These are phyloP conservation scores for Microsporum audouinii DNA, from an alignment of 2,329 filamentous ascomycete species.

Conservation along the genomic window DNA sequence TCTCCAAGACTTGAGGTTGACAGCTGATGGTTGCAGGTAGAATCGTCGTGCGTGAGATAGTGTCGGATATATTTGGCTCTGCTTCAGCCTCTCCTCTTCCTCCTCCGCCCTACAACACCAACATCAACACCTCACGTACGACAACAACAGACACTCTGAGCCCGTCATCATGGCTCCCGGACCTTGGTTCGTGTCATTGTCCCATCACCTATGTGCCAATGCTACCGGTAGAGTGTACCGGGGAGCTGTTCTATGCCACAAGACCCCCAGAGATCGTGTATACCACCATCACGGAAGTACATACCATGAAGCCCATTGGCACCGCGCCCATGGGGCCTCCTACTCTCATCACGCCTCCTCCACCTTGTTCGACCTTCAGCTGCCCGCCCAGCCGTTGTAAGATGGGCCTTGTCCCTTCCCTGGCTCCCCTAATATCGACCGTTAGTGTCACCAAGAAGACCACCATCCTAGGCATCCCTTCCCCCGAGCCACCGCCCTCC, in stretches of 20 bases:
- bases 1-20: neutral
- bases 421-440: neutral
- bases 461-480: constrained; percentile 6
- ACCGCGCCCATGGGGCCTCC: neutral
- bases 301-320: neutral
- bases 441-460: constrained; percentile 12
- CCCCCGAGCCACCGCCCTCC: constrained; percentile 4
- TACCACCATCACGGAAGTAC: constrained; percentile 9
- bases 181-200: neutral
- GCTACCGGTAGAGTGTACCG: neutral
- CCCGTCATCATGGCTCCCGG: neutral
- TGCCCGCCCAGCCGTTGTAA: constrained; percentile 1
- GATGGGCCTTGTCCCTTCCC: neutral
- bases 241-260: neutral
- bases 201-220: neutral
- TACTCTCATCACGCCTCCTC: constrained; percentile 9
- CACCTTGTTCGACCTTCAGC: constrained; percentile 8
- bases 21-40: neutral
- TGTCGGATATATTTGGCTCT: neutral
- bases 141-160: neutral
- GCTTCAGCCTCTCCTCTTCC: neutral
- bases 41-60: neutral
- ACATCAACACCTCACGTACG: neutral
- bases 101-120: neutral
- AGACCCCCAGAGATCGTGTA: constrained; percentile 2